phyloP scores from a whole-genome alignment of 805 yeast species.

The Wilhelminamyces savonicus region DNA sequence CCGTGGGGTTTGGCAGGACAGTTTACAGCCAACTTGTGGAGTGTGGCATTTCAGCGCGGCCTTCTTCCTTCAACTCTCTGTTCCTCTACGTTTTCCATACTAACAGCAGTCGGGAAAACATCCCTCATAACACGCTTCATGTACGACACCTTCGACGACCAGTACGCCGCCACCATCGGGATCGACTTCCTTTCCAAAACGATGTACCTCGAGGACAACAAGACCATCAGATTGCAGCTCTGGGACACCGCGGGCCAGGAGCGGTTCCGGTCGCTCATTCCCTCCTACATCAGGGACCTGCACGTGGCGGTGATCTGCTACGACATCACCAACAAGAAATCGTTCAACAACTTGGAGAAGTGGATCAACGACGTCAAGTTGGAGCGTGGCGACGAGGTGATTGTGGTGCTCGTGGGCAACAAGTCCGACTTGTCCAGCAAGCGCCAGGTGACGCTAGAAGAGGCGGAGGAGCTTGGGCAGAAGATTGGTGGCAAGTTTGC shows the following conservation, averaged over 20 bases:
- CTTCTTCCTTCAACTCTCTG: too few relatives aligned
- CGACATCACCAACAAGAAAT: conserved; percentile 81
- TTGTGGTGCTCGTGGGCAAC: conserved; percentile 87
- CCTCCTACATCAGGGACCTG: conserved; percentile 91
- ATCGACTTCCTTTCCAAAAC: conserved; percentile 85
- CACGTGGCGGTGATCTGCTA: conserved; percentile 97
- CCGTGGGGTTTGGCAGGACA: too few relatives aligned
- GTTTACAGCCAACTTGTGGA: too few relatives aligned
- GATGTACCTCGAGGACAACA: conserved; percentile 78
- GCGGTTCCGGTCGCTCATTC: conserved; percentile 88
- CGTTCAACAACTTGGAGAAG: conserved; percentile 76
- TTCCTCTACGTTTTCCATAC: too few relatives aligned
- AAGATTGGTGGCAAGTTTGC: conserved; percentile 70
- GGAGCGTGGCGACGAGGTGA: conserved; percentile 87
- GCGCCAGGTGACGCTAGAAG: conserved; percentile 76
- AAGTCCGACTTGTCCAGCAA: conserved; percentile 76
- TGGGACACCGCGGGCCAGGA: conserved; percentile 99
- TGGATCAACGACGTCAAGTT: conserved; percentile 95
- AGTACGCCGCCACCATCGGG: conserved; percentile 95
- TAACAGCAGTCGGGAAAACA: conserved; percentile 76
- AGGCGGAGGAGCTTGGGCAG: conserved; percentile 74
- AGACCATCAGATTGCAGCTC: conserved; percentile 86
- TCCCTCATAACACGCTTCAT: conserved; percentile 94
- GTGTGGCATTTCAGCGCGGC: too few relatives aligned
- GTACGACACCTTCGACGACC: conserved; percentile 96